These are phyloP conservation scores for Orbilia javanica DNA, from an alignment of 2,329 filamentous ascomycete species.

Conservation along the genomic window DNA sequence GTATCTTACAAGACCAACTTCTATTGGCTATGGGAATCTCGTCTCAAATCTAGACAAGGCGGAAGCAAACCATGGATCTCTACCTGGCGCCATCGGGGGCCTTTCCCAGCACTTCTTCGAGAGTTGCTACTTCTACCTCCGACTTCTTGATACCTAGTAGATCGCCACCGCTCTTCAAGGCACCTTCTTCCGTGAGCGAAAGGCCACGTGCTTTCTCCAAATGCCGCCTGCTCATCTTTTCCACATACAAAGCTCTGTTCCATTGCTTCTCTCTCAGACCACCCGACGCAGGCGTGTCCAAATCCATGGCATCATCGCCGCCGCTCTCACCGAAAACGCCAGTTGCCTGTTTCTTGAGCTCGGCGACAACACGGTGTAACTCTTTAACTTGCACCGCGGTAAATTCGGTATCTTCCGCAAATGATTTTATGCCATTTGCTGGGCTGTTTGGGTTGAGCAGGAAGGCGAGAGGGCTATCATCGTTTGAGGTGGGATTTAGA, in stretches of 20 bases:
- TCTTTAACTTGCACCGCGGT: constrained; percentile 85
- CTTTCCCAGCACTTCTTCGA: constrained; percentile 65
- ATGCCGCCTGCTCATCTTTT: constrained; percentile 80
- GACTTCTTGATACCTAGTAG: constrained; percentile 61
- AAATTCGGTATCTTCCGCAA: constrained; percentile 81
- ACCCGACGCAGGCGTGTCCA: constrained; percentile 63
- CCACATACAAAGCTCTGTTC: constrained; percentile 84
- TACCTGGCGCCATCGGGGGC: constrained; percentile 61
- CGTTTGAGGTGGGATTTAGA: constrained; percentile 28
- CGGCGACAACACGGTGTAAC: constrained; percentile 77
- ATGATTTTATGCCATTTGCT: constrained; percentile 70
- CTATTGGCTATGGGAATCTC: neutral
- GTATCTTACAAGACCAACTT: neutral
- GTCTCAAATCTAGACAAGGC: neutral
- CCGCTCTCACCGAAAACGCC: constrained; percentile 34
- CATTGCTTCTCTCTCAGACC: constrained; percentile 73
- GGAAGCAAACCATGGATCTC: neutral
- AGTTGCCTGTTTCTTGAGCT: constrained; percentile 69
- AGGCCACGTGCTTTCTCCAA: constrained; percentile 78
- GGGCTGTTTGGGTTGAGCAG: constrained; percentile 69
- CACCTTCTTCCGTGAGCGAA: constrained; percentile 74
- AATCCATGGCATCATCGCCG: constrained; percentile 63
- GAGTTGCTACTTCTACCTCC: constrained; percentile 62
- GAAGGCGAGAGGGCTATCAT: constrained; percentile 69
- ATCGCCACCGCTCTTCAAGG: constrained; percentile 72